Evolutionary conservation across 495 filamentous ascomycete genomes (phyloP).

Genomic region (Viridothelium virens): DNA sequence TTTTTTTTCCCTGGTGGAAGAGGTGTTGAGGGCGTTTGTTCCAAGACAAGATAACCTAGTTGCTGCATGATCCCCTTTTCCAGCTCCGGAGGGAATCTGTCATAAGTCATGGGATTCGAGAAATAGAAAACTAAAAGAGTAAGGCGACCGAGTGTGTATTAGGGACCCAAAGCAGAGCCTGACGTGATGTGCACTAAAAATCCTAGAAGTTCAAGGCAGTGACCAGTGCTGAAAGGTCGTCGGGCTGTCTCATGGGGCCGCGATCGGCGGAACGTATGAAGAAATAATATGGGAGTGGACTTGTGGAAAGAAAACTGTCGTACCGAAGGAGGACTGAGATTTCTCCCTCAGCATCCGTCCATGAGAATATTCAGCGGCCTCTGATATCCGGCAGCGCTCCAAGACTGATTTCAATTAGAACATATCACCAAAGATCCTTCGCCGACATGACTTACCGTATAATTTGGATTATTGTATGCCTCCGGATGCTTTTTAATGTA

Average conservation of each 20-base stretch:
- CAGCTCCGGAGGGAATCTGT: no score
- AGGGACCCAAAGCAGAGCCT: no score
- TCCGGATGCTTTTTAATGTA: conserved; percentile 60
- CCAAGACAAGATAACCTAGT: no score
- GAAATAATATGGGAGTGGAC: neutral
- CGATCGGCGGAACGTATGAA: no score
- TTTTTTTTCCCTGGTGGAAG: neutral
- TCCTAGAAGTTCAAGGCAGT: no score
- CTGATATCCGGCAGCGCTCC: conserved; percentile 31
- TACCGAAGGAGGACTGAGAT: neutral
- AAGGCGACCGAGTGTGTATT: no score
- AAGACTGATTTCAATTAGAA: conserved; percentile 11
- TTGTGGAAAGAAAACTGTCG: neutral
- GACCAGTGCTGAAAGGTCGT: no score
- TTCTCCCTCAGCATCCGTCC: conserved; percentile 33
- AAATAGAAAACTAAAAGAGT: no score
- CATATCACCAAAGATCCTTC: conserved; percentile 1
- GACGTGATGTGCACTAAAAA: no score
- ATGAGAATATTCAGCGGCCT: conserved; percentile 45
- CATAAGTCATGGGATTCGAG: no score
- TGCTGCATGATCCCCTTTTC: no score
- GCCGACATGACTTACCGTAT: conserved; percentile 47
- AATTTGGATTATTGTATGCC: conserved; percentile 58
- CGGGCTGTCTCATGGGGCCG: no score
- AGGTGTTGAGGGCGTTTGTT: neutral